Evolutionary conservation across 257 asterid species (phyloP), one percentile per base, ranked within the genome.

Genomic region (Solanum bulbocastanum): DNA sequence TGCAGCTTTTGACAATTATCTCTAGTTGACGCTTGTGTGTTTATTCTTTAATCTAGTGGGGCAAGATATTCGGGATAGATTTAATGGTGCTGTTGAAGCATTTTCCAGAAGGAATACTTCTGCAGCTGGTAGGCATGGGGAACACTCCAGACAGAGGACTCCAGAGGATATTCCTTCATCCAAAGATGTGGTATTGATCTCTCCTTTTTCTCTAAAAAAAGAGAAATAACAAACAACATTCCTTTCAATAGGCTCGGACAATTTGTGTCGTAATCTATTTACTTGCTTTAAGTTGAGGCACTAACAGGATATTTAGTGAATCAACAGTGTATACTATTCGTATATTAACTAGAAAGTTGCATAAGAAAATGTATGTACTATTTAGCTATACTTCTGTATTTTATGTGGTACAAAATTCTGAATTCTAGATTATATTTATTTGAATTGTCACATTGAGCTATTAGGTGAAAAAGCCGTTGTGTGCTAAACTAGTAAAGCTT

Each of bases 151-250:
- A 65, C 90, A 82, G 66, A 83, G 89, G 69, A 49, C 86, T 69
- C 83, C 89, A 86, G 90, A 90, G 37, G 91, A 79, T 86, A 62
- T 82, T 39, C 87, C 91, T 89, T 89, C 90, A 14, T 90, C 92
- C 27, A 88, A 86, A 86, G 89, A 86, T 18, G 90, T 90, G 92
- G 92, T 90, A 90, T 33, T 44, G 22, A 72, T 85, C 66, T 27
- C 27, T 79, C 85, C 39, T 79, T 44, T 25, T 4, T 8, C 25
- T 8, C n/a, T 4, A 3, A 13, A 44, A 69, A 32, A 8, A 13
- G 7, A 13, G 8, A 76, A 74, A n/a, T 2, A 12, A 60, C 14
- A 79, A 6, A 15, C 9, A 37, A 35, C 30, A 27, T 25, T 10
- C 82, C 62, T 27, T 71, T 52, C 32, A 11, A 37, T 82, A 0